Evolutionary conservation across 2,329 filamentous ascomycete species (phyloP), one percentile per base, ranked within the genome.

Genomic region (Xylaria sp.): DNA sequence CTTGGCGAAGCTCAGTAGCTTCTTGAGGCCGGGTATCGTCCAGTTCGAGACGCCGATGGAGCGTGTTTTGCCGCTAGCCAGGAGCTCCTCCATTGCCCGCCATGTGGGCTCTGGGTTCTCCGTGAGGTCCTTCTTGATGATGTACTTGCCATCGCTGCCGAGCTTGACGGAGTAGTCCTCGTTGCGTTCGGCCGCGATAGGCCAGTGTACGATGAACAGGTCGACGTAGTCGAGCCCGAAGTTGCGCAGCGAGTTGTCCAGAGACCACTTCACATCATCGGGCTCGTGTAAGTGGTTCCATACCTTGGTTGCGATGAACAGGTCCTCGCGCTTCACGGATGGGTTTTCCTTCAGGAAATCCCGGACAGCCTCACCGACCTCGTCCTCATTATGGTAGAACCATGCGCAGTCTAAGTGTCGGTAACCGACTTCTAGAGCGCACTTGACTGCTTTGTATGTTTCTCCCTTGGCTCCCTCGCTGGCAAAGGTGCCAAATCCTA

Each of bases 361-460:
- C 64, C 83, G 84, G 74, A 90, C 84, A 23, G 85, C 88, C 28
- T 84, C 79, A 61, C 88, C 88, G 44, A 90, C 87, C 76, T 90
- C 88, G 10, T 80, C 80, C 77, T 90, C 91, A 78, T 93, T 93
- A 76, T 87, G 86, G 79, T 93, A 93, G 72, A 89, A 90, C 77
- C 90, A 87, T 60, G 90, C 90, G 77, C 89, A 91, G 80, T 90
- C 88, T 70, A 91, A 87, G 77, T 91, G 89, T 55, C 89, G 84
- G 81, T 92, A 92, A 54, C 90, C 90, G 65, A 83, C 82, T 73
- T 86, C 84, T 15, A 92, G 83, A 18, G 90, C 90, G 70, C 82
- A 83, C 76, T 89, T 87, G 71, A 93, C 91, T 20, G 91, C 91
- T 66, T 82, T 83, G 82, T 89, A 89, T 54, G 86, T 86, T 81